Evolutionary conservation across 345 rosid genomes (phyloP).

Genomic region (Erysimum cheiranthoides): DNA sequence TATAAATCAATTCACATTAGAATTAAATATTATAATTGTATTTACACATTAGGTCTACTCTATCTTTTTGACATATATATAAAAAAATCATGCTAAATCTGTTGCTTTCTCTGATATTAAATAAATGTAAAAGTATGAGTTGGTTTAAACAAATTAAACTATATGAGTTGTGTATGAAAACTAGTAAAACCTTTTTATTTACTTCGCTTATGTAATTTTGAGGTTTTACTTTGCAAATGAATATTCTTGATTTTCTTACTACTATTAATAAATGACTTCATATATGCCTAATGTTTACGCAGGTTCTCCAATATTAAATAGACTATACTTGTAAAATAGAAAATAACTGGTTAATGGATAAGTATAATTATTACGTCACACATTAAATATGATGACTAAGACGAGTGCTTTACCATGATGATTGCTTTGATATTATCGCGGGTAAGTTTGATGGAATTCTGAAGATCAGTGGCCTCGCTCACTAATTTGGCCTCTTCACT

Average conservation of each 20-base stretch:
- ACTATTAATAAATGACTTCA: too few species aligned
- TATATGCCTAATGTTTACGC: too few species aligned
- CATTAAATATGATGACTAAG: slow-evolving; percentile 13
- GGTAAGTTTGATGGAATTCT: slow-evolving; percentile 72
- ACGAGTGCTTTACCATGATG: slow-evolving; percentile 69
- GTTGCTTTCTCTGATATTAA: background rate
- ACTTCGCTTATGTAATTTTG: too few species aligned
- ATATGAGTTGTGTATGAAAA: too few species aligned
- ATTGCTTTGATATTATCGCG: slow-evolving; percentile 90
- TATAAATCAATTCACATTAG: background rate
- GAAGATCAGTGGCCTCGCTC: slow-evolving; percentile 64
- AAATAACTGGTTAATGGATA: slow-evolving; percentile 1
- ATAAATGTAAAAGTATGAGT: too few species aligned
- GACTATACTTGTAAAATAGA: background rate
- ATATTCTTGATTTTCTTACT: background rate
- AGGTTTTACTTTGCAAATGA: background rate
- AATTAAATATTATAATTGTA: background rate
- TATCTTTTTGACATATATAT: too few species aligned
- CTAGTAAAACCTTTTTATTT: too few species aligned
- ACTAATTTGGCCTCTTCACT: slow-evolving; percentile 66
- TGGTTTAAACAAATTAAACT: too few species aligned
- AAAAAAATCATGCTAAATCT: background rate
- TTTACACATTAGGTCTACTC: background rate
- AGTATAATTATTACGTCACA: slow-evolving; percentile 25
- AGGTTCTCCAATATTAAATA: too few species aligned